phyloP scores from a whole-genome alignment of 2,329 filamentous ascomycete species.

The Fusarium avenaceum region DNA sequence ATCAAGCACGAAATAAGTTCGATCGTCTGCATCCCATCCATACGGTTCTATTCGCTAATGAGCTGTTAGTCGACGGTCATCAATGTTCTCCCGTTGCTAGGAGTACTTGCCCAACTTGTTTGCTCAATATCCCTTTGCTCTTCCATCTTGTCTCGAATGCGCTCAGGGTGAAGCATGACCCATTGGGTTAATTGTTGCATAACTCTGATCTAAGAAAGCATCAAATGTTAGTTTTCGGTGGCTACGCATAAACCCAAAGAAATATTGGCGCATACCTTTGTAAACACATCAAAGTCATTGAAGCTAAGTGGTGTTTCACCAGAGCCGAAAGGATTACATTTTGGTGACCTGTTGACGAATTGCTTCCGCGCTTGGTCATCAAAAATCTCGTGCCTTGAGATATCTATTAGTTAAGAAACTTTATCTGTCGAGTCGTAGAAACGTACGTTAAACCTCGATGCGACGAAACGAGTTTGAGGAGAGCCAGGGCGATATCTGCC shows the following conservation, averaged over 20 bases:
- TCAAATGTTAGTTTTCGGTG: slow-evolving; percentile 2
- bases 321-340: slow-evolving; percentile 86
- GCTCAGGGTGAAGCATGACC: slow-evolving; percentile 88
- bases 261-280: slow-evolving; percentile 71
- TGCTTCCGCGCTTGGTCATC: slow-evolving; percentile 94
- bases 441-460: slow-evolving; percentile 91
- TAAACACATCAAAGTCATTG: slow-evolving; percentile 82
- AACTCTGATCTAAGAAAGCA: slow-evolving; percentile 70
- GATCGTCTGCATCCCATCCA: slow-evolving; percentile 90
- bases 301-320: slow-evolving; percentile 82
- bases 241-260: too few species aligned
- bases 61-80: slow-evolving; percentile 31
- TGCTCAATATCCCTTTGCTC: slow-evolving; percentile 86
- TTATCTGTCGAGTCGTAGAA: slow-evolving; percentile 1
- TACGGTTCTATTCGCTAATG: slow-evolving; percentile 79
- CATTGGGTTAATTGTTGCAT: slow-evolving; percentile 91
- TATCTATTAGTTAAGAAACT: slow-evolving; percentile 22
- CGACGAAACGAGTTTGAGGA: slow-evolving; percentile 94
- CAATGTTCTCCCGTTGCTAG: neutral
- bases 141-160: slow-evolving; percentile 86
- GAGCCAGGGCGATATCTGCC: slow-evolving; percentile 83
- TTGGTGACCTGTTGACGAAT: slow-evolving; percentile 83
- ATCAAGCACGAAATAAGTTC: slow-evolving; percentile 90
- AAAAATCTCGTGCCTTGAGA: slow-evolving; percentile 81
- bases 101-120: slow-evolving; percentile 80